These are phyloP conservation scores for Metschnikowia amazonensis DNA, from an alignment of 805 yeast genomes.

Conservation along the genomic window DNA sequence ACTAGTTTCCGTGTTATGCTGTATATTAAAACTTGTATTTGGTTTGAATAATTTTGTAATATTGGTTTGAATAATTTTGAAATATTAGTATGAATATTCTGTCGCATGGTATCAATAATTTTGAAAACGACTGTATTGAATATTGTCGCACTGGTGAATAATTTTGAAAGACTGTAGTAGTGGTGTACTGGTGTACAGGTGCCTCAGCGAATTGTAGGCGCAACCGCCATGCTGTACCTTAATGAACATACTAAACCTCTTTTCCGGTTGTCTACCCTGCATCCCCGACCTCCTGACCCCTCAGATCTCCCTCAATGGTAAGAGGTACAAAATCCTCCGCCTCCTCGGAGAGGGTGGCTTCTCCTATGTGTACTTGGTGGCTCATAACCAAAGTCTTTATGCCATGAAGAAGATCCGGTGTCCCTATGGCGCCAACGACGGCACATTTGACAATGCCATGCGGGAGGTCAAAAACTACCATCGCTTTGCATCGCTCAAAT, in stretches of 20 bases:
- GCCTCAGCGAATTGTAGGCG: background rate
- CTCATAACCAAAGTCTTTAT: constrained; percentile 40
- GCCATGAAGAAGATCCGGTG: constrained; percentile 87
- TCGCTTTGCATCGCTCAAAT: constrained; percentile 51
- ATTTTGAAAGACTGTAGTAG: too few species aligned
- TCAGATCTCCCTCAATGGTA: constrained; percentile 56
- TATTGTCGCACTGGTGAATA: too few species aligned
- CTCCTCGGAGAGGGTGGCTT: constrained; percentile 91
- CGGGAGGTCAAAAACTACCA: constrained; percentile 73
- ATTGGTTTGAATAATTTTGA: too few species aligned
- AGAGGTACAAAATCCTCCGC: constrained; percentile 57
- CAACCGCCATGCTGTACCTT: too few species aligned
- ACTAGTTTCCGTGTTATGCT: too few species aligned
- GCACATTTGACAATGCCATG: constrained; percentile 58
- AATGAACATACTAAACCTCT: constrained; percentile 14
- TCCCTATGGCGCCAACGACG: constrained; percentile 78
- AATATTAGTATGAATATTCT: too few species aligned
- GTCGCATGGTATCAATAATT: too few species aligned
- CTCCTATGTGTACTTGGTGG: constrained; percentile 79
- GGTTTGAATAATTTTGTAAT: too few species aligned
- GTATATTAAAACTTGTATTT: too few species aligned
- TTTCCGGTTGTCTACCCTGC: constrained; percentile 42
- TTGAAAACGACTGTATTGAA: too few species aligned
- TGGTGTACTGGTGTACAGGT: background rate
- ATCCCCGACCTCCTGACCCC: constrained; percentile 47